These are phyloP conservation scores for Neobulgaria alba DNA, from an alignment of 2,329 filamentous ascomycete species.

Conservation along the genomic window DNA sequence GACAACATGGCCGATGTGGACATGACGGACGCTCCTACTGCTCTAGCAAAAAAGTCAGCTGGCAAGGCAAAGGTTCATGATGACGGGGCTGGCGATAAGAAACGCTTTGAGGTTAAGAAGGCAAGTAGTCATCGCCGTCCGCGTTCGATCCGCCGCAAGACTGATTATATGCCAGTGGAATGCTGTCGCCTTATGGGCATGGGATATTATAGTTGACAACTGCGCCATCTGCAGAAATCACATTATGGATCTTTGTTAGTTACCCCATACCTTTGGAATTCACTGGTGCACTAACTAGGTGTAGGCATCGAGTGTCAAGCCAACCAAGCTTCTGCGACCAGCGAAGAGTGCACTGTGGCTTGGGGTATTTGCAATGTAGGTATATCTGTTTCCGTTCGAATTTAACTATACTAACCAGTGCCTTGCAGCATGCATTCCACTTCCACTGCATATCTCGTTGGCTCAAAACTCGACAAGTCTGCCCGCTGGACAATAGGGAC, in stretches of 20 bases:
- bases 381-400: no score
- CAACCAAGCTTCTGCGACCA: conserved; percentile 94
- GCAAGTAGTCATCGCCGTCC: no score
- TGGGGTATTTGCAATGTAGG: conserved; percentile 99
- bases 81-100: conserved; percentile 62
- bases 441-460: conserved; percentile 99
- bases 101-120: conserved; percentile 99
- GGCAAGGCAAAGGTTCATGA: conserved; percentile 38
- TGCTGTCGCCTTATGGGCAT: conserved; percentile 94
- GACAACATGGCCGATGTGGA: conserved; percentile 82
- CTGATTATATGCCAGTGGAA: conserved; percentile 64
- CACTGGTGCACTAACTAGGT: conserved; percentile 8
- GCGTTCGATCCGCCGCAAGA: not conserved
- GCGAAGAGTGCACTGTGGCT: conserved; percentile 95
- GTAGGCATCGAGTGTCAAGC: conserved; percentile 95
- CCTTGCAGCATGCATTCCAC: conserved; percentile 84
- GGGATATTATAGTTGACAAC: conserved; percentile 99
- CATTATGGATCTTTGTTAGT: conserved; percentile 95
- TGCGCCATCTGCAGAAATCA: conserved; percentile 99
- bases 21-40: conserved; percentile 76
- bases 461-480: conserved; percentile 98
- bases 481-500: conserved; percentile 92
- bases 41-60: conserved; percentile 45
- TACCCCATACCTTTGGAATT: not conserved
- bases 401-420: conserved; percentile 3